Percentiles rank a stretch among this genome's conserved stretches.
Evolutionary conservation across 83 land plant species (phyloP).

Genomic region (Picea abies): DNA sequence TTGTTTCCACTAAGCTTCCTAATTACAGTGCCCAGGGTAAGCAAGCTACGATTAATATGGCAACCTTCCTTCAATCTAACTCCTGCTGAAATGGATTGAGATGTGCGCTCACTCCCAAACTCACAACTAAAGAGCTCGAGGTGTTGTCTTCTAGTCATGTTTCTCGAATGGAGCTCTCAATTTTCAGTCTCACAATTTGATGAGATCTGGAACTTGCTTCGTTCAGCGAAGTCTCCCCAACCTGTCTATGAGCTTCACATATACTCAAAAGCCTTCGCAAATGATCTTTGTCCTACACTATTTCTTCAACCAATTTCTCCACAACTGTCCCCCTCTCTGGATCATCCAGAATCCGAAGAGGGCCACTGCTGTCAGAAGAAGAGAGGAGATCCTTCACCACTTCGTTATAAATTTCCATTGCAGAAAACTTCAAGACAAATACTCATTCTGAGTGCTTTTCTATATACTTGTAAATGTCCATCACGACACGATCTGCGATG

Average conservation of each 20-base stretch:
- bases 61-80: slow-evolving; percentile 93
- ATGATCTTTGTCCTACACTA: slow-evolving; percentile 67
- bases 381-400: slow-evolving; percentile 80
- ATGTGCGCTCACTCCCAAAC: slow-evolving; percentile 97
- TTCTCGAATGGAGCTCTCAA: slow-evolving; percentile 81
- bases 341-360: slow-evolving; percentile 80
- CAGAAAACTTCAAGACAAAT: slow-evolving; percentile 75
- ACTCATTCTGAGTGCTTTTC: slow-evolving; percentile 68
- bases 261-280: slow-evolving; percentile 57
- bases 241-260: slow-evolving; percentile 93
- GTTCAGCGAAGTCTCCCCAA: slow-evolving; percentile 91
- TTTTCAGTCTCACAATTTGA: slow-evolving; percentile 89
- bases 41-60: slow-evolving; percentile 93
- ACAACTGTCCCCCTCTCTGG: slow-evolving; percentile 87
- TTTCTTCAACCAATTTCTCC: slow-evolving; percentile 74
- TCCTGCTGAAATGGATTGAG: slow-evolving; percentile 82
- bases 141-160: slow-evolving; percentile 41
- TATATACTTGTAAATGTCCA: slow-evolving; percentile 71
- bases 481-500: slow-evolving; percentile 71
- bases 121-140: slow-evolving; percentile 69
- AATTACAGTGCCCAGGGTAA: slow-evolving; percentile 92
- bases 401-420: slow-evolving; percentile 91
- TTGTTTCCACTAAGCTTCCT: slow-evolving; percentile 77
- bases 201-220: slow-evolving; percentile 96
- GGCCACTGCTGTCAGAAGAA: slow-evolving; percentile 35